Evolutionary conservation across 768 basidiomycete genomes (phyloP), one percentile per base, ranked within the genome.

Genomic region (Podaxis sp.): DNA sequence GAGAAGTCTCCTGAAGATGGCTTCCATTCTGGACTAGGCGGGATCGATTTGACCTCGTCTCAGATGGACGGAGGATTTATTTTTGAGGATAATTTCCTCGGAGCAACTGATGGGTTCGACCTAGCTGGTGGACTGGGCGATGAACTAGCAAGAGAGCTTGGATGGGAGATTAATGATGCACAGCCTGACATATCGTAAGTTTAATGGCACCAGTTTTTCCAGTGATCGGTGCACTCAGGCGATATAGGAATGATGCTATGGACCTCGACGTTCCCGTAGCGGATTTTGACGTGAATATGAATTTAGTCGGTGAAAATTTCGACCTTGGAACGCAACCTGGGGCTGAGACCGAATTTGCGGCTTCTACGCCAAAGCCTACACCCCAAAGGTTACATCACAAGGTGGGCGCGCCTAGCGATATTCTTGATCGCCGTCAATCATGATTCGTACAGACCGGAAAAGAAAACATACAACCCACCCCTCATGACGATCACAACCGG

Each of bases 121-220:
- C 69, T 87, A 17, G 82, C 75, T n/a, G 82, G 78, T 6, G 86
- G 82, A 38, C 73, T 93, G 17, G 89, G 87, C 3, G 90, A 91
- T 51, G 91, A 93, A 67, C 76, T 93, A 28, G 89, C 88, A 7
- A 81, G 79, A 64, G 91, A 93, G 67, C 78, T 93, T 2, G 91
- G 90, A 33, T 92, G 91, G 90, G 84, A 49, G 22, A 48, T 55
- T 36, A 48, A 44, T 48, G 61, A 41, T 17, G 12, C 46, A 22
- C 54, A 15, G 24, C 37, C 33, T n/a, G 24, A 26, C 37, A 12
- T 24, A 20, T 3, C 44, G 60, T 62, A 36, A 62, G 60, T 37
- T 12, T 28, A 8, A 37, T 6, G 4, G n/a, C 24, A 6, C 6
- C 22, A 44, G 30, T 17, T 38, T 22, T 36, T 24, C 33, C 51